Conservation (phyloP, 2,329 filamentous ascomycete species). For the Elsinoe batatas region DNA sequence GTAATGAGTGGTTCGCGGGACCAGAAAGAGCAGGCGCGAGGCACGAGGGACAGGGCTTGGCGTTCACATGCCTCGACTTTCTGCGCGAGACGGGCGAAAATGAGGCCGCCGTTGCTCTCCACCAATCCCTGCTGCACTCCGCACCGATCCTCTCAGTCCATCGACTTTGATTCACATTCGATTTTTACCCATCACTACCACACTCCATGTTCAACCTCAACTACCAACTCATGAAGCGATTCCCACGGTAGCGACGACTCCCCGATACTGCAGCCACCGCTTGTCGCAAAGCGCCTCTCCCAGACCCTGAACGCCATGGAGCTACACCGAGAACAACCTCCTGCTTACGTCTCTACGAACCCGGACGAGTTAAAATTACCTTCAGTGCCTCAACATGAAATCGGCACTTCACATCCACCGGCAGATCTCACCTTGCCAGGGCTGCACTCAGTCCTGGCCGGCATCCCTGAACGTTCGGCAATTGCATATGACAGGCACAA, state of each 20-base stretch:
- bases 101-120: background rate
- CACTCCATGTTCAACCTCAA: background rate
- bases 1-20: background rate
- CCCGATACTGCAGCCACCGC: slow-evolving; percentile 2
- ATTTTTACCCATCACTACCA: background rate
- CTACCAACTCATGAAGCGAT: background rate
- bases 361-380: slow-evolving; percentile 32
- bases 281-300: slow-evolving; percentile 1
- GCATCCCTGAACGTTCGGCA: slow-evolving; percentile 23
- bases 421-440: slow-evolving; percentile 33
- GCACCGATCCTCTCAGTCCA: background rate
- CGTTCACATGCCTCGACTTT: slow-evolving; percentile 7
- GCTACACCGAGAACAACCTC: slow-evolving; percentile 29
- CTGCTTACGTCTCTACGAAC: slow-evolving; percentile 35
- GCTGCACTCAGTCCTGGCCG: slow-evolving; percentile 35
- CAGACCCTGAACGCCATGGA: slow-evolving; percentile 20
- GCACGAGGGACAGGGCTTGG: background rate
- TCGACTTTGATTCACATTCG: background rate
- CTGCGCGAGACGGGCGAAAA: background rate
- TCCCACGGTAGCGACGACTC: background rate
- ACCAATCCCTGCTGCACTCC: slow-evolving; percentile 4
- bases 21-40: slow-evolving; percentile 2
- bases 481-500: slow-evolving; percentile 21
- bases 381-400: slow-evolving; percentile 32
- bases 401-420: slow-evolving; percentile 18